phyloP scores from a whole-genome alignment of 1,284 basidiomycete species.

The Papiliotrema laurentii region DNA sequence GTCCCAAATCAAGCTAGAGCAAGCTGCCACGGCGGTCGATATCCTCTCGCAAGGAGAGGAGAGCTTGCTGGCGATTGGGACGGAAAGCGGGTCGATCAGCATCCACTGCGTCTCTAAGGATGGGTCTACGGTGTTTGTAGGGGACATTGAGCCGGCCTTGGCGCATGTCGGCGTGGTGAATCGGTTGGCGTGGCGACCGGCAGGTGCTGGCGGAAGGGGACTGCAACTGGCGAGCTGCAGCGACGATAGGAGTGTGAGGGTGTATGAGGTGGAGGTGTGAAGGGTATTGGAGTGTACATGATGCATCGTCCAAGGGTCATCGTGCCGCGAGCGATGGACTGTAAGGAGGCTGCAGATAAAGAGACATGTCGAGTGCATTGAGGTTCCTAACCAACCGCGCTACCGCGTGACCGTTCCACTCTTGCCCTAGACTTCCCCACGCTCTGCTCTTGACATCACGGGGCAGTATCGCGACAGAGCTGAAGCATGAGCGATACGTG shows the following conservation, averaged over 20 bases:
- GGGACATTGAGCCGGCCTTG: slow-evolving; percentile 7
- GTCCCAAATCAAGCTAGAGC: slow-evolving; percentile 41
- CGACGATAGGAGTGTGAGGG: slow-evolving; percentile 48
- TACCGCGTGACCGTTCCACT: too few species aligned
- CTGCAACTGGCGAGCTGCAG: slow-evolving; percentile 46
- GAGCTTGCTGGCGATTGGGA: slow-evolving; percentile 45
- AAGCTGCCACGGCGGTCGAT: slow-evolving; percentile 46
- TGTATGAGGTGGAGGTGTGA: slow-evolving; percentile 22
- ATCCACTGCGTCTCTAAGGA: slow-evolving; percentile 20
- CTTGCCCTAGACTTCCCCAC: too few species aligned
- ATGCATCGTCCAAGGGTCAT: too few species aligned
- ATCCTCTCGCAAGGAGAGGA: slow-evolving; percentile 9
- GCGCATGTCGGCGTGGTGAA: slow-evolving; percentile 45
- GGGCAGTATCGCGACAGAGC: too few species aligned
- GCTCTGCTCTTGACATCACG: too few species aligned
- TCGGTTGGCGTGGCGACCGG: slow-evolving; percentile 39
- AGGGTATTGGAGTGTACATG: slow-evolving; percentile 7
- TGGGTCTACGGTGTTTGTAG: slow-evolving; percentile 4
- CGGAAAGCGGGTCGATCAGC: slow-evolving; percentile 44
- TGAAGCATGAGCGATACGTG: too few species aligned
- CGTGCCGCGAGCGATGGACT: too few species aligned
- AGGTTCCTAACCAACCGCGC: too few species aligned
- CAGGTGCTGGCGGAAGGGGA: background rate
- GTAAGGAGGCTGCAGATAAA: too few species aligned
- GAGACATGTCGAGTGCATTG: too few species aligned